These are phyloP conservation scores for Sugiyamaella floridensis DNA, from an alignment of 805 yeast species.

Conservation along the genomic window DNA sequence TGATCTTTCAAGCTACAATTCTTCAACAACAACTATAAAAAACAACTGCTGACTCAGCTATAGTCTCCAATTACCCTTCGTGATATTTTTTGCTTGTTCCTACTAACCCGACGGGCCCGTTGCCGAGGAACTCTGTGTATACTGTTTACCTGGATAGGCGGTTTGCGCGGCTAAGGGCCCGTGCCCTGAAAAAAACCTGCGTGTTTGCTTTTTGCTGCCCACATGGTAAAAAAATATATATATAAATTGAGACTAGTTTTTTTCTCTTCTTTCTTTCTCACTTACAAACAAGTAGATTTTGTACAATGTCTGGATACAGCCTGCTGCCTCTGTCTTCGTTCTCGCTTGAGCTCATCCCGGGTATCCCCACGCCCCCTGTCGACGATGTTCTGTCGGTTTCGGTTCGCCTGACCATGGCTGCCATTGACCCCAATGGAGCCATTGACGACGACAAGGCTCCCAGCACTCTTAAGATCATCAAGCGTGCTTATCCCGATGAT, in stretches of 20 bases:
- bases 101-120: too few relatives aligned
- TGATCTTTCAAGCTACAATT: too few relatives aligned
- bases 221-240: neutral
- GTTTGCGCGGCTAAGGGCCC: neutral
- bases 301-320: conserved; percentile 6
- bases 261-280: neutral
- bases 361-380: conserved; percentile 79
- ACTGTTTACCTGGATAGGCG: neutral
- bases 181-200: neutral
- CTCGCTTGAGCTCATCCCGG: conserved; percentile 80
- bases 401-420: conserved; percentile 88
- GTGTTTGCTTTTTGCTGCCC: neutral
- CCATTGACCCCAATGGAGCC: conserved; percentile 79
- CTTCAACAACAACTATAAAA: too few relatives aligned
- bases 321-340: conserved; percentile 81
- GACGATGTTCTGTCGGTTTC: conserved; percentile 83
- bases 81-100: too few relatives aligned
- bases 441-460: conserved; percentile 54
- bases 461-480: conserved; percentile 82
- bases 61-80: too few relatives aligned
- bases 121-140: neutral
- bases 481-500: conserved; percentile 44
- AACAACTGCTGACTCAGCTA: too few relatives aligned
- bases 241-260: neutral
- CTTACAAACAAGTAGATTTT: conserved; percentile 52